Base-by-base conservation (phyloP, 164 flowering plant genomes). In the Chimonanthus praecox region DNA sequence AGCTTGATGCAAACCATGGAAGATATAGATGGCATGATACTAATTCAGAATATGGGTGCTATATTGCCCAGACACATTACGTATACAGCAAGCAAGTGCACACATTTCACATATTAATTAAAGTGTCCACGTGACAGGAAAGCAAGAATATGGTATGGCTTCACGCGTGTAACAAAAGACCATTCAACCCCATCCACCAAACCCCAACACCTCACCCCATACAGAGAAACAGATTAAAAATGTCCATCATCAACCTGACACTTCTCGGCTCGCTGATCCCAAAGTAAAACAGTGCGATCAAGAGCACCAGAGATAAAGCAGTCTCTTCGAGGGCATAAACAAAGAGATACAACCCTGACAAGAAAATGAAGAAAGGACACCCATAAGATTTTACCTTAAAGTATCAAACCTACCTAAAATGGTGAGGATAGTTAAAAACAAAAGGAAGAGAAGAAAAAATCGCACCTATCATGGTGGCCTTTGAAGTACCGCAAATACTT, bases 201-300 rank as follows among this genome's bases (percentile, higher is more conserved):
- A 33, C 33, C 33, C 33, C 33, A 33, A 33, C 33, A 33, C 33
- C 33, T 1, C 33, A 33, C 33, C 16, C 16, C 6, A 2, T 11
- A 7, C 60, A 54, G 16, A 58, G 69, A 58, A 48, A 58, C n/a
- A 72, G 18, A 48, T 33, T 6, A 43, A 44, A 58, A 50, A 46
- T 50, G 67, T 15, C 49, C 72, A 54, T 49, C 70, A 11, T 68
- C 70, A 20, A 91, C 99, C 94, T 95, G 99, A 77, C 98, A 95
- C 77, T 95, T 95, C 73, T 95, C 99, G 64, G 88, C 90, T 71
- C 97, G 80, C 82, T 95, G 99, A 86, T 95, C 99, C 99, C 99
- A 95, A 47, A 94, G 91, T 80, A 96, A 54, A 81, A 94, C 97
- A 75, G 98, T 92, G 64, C 97, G 86, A 85, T 96, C 99, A 67